phyloP scores from a whole-genome alignment of 1,139 yeast species.

The Blastobotrys serpentis region DNA sequence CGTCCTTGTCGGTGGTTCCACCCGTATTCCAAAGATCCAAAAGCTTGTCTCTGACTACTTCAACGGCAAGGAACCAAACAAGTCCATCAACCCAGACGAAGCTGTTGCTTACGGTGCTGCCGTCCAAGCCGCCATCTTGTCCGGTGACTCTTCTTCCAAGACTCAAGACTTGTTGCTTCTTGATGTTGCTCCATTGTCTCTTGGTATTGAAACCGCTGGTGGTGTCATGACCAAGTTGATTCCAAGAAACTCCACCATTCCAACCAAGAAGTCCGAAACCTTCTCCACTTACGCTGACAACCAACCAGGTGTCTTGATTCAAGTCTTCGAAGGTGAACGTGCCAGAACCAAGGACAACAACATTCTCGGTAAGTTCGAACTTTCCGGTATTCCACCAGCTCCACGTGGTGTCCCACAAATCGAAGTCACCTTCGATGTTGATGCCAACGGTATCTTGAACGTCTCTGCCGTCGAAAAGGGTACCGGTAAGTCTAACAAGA shows the following conservation, averaged over 20 bases:
- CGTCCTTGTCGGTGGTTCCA: constrained; percentile 95
- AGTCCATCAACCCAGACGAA: constrained; percentile 97
- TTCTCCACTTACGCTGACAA: constrained; percentile 95
- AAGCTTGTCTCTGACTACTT: constrained; percentile 86
- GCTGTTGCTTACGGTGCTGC: constrained; percentile 98
- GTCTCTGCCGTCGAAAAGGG: constrained; percentile 93
- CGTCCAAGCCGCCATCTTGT: constrained; percentile 92
- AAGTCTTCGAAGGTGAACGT: constrained; percentile 97
- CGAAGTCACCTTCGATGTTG: constrained; percentile 90
- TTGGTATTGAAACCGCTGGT: constrained; percentile 97
- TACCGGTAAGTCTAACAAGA: constrained; percentile 81
- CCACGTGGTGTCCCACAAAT: constrained; percentile 98
- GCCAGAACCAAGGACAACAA: constrained; percentile 94
- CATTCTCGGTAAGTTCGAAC: constrained; percentile 91
- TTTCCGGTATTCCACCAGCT: constrained; percentile 94
- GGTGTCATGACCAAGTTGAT: constrained; percentile 97
- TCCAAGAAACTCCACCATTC: constrained; percentile 95
- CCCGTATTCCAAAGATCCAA: constrained; percentile 99
- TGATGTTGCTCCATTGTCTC: constrained; percentile 91
- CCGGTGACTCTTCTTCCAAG: constrained; percentile 76
- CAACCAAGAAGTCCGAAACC: constrained; percentile 89
- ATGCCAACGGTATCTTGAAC: constrained; percentile 93
- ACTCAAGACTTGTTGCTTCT: constrained; percentile 83
- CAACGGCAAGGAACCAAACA: constrained; percentile 90
- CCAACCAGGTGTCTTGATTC: constrained; percentile 95